Conservation (phyloP, 352 stramenopile genomes). For the Phytopythium helicoides region DNA sequence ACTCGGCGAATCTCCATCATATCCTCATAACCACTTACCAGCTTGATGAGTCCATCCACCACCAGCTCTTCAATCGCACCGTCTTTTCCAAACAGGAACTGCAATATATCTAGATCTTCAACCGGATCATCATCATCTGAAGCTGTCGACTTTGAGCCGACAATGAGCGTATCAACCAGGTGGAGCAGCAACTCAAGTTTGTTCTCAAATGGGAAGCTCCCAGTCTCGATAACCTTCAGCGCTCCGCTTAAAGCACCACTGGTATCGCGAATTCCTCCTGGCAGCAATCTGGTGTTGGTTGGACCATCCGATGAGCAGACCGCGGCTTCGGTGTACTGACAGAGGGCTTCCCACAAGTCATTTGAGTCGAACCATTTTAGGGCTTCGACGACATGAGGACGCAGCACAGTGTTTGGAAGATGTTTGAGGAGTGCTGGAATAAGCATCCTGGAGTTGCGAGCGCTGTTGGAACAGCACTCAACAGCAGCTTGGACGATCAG, state of each 20-base stretch:
- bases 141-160: conserved; percentile 11
- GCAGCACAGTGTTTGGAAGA: conserved; percentile 60
- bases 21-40: conserved; percentile 31
- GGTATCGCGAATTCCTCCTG: conserved; percentile 18
- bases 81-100: conserved; percentile 68
- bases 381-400: conserved; percentile 61
- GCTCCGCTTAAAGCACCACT: conserved; percentile 58
- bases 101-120: conserved; percentile 37
- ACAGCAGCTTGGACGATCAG: conserved; percentile 78
- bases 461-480: conserved; percentile 77
- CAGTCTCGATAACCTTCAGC: conserved; percentile 61
- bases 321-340: conserved; percentile 58
- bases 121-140: conserved; percentile 14
- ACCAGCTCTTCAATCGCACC: conserved; percentile 64
- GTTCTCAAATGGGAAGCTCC: conserved; percentile 57
- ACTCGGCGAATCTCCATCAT: not conserved
- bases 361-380: conserved; percentile 68
- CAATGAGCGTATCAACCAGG: conserved; percentile 51
- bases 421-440: conserved; percentile 82
- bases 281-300: no score
- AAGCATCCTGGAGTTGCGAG: conserved; percentile 77
- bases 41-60: conserved; percentile 51
- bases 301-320: conserved; percentile 4
- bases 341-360: conserved; percentile 65
- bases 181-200: conserved; percentile 69